Evolutionary conservation across 2,329 filamentous ascomycete genomes (phyloP).

Genomic region (Fusarium napiforme): DNA sequence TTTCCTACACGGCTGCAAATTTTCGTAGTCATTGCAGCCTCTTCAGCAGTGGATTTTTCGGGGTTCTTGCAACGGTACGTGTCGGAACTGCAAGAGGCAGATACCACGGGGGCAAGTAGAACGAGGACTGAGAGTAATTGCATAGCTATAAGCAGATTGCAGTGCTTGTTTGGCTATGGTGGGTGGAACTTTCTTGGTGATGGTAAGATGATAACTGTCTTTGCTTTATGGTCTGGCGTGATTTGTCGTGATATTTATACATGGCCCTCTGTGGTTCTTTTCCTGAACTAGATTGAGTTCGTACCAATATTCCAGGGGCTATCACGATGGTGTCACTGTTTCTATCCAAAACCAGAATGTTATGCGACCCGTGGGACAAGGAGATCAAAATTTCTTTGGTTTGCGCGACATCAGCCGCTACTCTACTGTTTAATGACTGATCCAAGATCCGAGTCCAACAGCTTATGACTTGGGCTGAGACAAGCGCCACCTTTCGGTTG

Average conservation of each 20-base stretch:
- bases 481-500: not conserved
- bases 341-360: not conserved
- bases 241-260: not conserved
- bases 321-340: not conserved
- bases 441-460: fast-evolving
- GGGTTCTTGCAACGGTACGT: not conserved
- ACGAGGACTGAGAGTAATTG: not conserved
- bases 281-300: fast-evolving
- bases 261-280: not conserved
- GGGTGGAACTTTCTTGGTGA: fast-evolving
- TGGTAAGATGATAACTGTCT: not conserved
- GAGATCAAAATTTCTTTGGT: not conserved
- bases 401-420: not conserved
- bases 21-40: fast-evolving
- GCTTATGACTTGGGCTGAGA: not conserved
- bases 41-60: too few relatives aligned
- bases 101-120: not conserved
- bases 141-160: not conserved
- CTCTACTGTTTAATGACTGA: not conserved
- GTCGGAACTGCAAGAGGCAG: not conserved
- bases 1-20: not conserved
- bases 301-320: not conserved
- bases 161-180: not conserved
- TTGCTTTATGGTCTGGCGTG: not conserved
- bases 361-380: not conserved